Conservation (phyloP, 352 stramenopile genomes). For the Pythium dissotocum region DNA sequence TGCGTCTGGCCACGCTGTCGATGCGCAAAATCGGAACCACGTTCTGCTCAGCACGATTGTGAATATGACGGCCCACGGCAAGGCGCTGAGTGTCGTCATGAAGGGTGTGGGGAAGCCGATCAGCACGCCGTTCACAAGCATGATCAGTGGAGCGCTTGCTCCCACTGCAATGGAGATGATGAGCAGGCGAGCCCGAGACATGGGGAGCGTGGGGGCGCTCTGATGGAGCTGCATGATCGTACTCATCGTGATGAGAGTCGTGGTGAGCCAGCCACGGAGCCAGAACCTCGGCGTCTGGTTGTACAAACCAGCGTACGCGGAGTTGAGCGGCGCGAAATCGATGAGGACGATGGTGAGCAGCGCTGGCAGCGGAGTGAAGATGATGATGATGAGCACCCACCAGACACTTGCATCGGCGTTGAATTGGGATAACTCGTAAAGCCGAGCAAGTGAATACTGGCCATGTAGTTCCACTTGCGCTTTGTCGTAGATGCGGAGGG, state of each 20-base stretch:
- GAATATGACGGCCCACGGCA: not conserved
- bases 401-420: not conserved
- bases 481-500: not conserved
- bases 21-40: not conserved
- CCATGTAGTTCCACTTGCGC: not conserved
- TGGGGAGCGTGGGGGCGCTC: not conserved
- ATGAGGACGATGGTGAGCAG: not conserved
- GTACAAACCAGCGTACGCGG: not conserved
- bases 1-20: not conserved
- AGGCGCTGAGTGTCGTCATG: not conserved
- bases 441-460: not conserved
- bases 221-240: not conserved
- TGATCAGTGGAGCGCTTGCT: not conserved
- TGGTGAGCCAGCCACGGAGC: not conserved
- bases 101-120: conserved; percentile 18
- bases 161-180: not conserved
- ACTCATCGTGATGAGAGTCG: not conserved
- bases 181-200: not conserved
- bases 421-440: not conserved
- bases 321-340: not conserved
- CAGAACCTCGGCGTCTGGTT: not conserved
- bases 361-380: not conserved
- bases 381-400: not conserved
- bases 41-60: not conserved
- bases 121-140: not conserved